phyloP scores from a whole-genome alignment of 2,329 filamentous ascomycete species.

The Pseudogymnoascus sp. region DNA sequence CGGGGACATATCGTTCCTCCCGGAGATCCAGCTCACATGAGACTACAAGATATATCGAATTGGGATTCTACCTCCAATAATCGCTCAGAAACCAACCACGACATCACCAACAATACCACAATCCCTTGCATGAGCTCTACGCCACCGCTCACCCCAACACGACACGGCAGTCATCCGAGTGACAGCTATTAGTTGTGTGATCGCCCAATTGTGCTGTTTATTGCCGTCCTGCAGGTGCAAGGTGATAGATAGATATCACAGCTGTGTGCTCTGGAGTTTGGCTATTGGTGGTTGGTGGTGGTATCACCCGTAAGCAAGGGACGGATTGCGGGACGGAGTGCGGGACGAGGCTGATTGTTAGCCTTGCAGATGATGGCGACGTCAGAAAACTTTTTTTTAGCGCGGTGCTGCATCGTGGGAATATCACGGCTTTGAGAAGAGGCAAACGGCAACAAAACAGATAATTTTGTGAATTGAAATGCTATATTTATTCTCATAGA shows the following conservation, averaged over 20 bases:
- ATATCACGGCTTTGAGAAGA: background rate
- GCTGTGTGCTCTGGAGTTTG: background rate
- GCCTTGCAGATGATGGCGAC: background rate
- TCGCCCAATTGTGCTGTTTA: background rate
- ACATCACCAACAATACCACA: background rate
- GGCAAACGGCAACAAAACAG: background rate
- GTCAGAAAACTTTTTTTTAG: slow-evolving; percentile 8
- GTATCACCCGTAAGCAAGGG: background rate
- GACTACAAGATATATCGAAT: background rate
- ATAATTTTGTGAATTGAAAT: background rate
- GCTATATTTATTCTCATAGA: too few species aligned
- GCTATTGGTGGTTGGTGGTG: background rate
- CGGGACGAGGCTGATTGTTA: background rate
- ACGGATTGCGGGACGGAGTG: background rate
- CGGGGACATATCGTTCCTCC: background rate
- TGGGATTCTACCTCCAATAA: background rate
- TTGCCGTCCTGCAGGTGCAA: background rate
- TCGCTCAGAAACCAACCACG: background rate
- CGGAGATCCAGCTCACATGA: background rate
- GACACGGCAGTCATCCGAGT: background rate
- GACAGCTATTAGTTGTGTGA: background rate
- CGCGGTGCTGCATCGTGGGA: background rate
- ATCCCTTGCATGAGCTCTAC: background rate
- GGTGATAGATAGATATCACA: background rate
- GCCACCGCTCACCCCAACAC: background rate